phyloP scores from a whole-genome alignment of 2,329 filamentous ascomycete species.

The Curvularia lunata region DNA sequence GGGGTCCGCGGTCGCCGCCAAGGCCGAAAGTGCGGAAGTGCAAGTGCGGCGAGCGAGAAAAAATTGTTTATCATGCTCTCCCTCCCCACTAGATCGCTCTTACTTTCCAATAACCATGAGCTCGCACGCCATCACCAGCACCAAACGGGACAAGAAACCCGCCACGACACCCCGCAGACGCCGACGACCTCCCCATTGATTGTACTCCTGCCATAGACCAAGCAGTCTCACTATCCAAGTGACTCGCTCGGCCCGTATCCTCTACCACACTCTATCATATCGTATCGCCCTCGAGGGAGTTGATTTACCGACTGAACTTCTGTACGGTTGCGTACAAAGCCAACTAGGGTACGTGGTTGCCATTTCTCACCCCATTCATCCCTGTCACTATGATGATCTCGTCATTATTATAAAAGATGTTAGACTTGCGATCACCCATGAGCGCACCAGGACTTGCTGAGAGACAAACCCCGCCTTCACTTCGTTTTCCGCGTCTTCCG shows the following conservation, averaged over 20 bases:
- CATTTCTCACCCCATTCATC: background rate
- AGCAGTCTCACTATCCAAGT: conserved; percentile 15
- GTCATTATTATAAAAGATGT: conserved; percentile 49
- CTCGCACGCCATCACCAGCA: conserved; percentile 24
- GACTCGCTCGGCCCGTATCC: conserved; percentile 23
- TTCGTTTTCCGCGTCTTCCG: conserved; percentile 20
- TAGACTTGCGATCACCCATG: conserved; percentile 50
- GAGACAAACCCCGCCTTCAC: conserved; percentile 26
- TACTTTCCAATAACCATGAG: conserved; percentile 39
- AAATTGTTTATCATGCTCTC: conserved; percentile 30
- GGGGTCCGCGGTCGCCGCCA: conserved; percentile 15
- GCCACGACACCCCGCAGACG: conserved; percentile 14
- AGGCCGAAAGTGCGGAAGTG: conserved; percentile 15
- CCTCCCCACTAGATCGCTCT: conserved; percentile 29
- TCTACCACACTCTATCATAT: background rate
- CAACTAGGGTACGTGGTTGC: conserved; percentile 24
- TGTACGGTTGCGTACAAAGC: background rate
- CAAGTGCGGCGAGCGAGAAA: conserved; percentile 25
- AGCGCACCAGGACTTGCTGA: conserved; percentile 49
- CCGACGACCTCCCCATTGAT: conserved; percentile 12
- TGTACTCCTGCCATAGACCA: background rate
- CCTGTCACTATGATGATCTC: conserved; percentile 41
- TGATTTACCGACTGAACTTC: conserved; percentile 10
- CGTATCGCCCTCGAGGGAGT: conserved; percentile 12
- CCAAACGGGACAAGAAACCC: conserved; percentile 21